Evolutionary conservation across 768 basidiomycete species (phyloP), one percentile per base, ranked within the genome.

Genomic region (Mycena galericulata): DNA sequence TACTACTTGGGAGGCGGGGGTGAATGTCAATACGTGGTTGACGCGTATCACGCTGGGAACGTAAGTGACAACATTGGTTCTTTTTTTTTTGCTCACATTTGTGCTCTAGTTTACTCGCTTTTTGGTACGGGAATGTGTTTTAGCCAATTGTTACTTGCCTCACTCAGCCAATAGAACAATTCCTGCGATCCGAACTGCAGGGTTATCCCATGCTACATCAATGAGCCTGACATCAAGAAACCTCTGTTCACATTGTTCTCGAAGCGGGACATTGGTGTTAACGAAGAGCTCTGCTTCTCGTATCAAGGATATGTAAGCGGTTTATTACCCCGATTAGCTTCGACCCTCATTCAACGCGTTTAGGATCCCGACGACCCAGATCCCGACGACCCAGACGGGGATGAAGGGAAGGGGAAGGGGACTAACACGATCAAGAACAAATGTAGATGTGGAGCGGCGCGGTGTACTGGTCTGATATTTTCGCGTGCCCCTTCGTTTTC

Each of bases 11-110:
- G 80, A 45, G 29, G 79, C 30, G 77, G 72, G 53, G 65, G 78
- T 34, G 73, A 75, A 9, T 72, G 74, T 20, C 79, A 86, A 43
- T 94, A 89, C 69, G 83, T 84, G 17, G 90, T 97, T 3, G 96
- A 97, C 79, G 96, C 96, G 5, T 97, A 92, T 76, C 95, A 97
- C 78, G 90, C 87, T 22, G 93, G 93, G 14, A 95, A 95, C 78
- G 93, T 95, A 76, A 76, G 91, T 84, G 36, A 18, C 18, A 9
- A 17, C 7, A 49, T 62, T 15, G 43, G 17, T 11, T 51, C 15
- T 32, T 50, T 40, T 56, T 62, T 36, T 22, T 36, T 58, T 55
- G 11, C 9, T 60, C 22, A 38, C 57, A 41, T 49, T 63, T 63
- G 66, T 46, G 20, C 34, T 12, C 14, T 71, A 97, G 95, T 96